Evolutionary conservation across 225 moss, liverwort and hornwort genomes (phyloP), one percentile per base, ranked within the genome.

Genomic region (Ulota crispa): DNA sequence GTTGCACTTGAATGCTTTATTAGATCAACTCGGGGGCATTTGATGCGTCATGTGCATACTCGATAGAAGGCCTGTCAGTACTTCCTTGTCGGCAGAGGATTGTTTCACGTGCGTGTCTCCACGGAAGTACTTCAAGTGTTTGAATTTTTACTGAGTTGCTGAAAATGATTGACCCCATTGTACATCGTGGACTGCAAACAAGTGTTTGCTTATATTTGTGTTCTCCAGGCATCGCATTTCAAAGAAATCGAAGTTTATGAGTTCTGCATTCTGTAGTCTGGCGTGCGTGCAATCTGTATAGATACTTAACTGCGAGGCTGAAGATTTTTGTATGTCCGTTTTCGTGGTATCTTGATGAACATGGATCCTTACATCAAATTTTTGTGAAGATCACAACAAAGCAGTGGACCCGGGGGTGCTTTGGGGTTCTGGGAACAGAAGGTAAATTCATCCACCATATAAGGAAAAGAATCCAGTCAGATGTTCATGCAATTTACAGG

Each of bases 1-100:
- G 72, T 55, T 87, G 62, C 83, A 84, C 16, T 82, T 80, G 77
- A 34, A 85, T 30, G 77, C 55, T 66, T 80, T 82, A 61, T 80
- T 82, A 61, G 47, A 72, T 61, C 60, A 64, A 66, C 39, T 20
- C 79, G 52, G 59, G 59, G 55, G 43, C 62, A n/a, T 23, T 68
- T 72, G 81, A 83, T 55, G 61, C 62, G 23, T 32, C 8, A 7
- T 34, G 43, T 78, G 72, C 43, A 56, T 24, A 45, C 43, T 80
- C 8, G 64, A 83, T 55, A 27, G 21, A 43, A 34, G 18, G 57
- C 26, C 19, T 67, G 24, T 57, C 19, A 30, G 56, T 28, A 62
- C 64, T 64, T 64, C 39, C 62, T 21, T 14, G 9, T 9, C 15
- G 21, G 8, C 28, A 39, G 75, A 50, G 43, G 12, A 31, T 50